A percentile compares a stretch with the other conserved stretches of the same genome.
phyloP scores from a whole-genome alignment of 139 green algal genomes.

The Haematococcus sp. region DNA sequence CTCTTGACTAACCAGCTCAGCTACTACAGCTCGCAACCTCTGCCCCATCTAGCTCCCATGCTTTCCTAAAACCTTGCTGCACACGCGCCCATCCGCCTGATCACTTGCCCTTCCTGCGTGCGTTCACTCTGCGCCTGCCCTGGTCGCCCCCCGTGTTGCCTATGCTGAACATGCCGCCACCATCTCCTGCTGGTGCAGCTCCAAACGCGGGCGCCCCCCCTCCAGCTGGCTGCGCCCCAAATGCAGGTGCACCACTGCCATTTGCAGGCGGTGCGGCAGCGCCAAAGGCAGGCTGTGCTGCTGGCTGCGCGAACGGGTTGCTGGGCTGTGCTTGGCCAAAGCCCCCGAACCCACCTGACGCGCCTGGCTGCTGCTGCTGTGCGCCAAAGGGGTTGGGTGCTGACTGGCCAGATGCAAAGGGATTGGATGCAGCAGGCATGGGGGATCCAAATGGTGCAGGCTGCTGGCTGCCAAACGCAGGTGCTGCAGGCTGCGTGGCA shows the following conservation, averaged over 20 bases:
- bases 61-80: no score
- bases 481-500: neutral
- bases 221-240: no score
- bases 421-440: neutral
- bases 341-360: neutral
- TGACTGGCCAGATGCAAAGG: neutral
- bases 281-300: neutral
- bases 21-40: no score
- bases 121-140: neutral
- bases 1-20: no score
- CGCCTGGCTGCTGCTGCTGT: neutral
- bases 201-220: constrained; percentile 2
- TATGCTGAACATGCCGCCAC: constrained; percentile 1
- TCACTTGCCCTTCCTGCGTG: neutral
- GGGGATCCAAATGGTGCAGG: neutral
- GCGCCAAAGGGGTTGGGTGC: constrained; percentile 1
- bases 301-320: neutral
- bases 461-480: neutral
- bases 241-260: neutral
- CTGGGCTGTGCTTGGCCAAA: neutral
- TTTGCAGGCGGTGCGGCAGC: neutral
- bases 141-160: neutral
- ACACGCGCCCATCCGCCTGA: no score
- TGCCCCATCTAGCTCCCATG: no score
- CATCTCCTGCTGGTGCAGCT: neutral